A percentile compares a stretch with the other conserved stretches of the same genome.
Conservation (phyloP, 2,329 filamentous ascomycete species). For the Clonostachys chloroleuca region DNA sequence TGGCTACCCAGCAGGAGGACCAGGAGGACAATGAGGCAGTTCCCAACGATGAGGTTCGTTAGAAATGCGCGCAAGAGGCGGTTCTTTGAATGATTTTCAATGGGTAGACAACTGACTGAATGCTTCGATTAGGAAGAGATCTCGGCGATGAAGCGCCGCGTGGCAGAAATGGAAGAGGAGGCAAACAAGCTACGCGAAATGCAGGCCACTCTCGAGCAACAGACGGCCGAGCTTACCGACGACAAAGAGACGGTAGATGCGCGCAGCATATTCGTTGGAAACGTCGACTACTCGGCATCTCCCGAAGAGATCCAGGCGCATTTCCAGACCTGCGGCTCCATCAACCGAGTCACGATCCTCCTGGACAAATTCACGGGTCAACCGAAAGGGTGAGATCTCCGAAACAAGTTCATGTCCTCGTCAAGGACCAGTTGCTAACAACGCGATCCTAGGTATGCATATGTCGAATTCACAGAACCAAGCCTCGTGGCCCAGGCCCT, state of each 20-base stretch:
- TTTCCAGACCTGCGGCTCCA: constrained; percentile 94
- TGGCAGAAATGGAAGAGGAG: constrained; percentile 89
- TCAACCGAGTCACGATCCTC: constrained; percentile 96
- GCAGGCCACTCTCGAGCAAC: constrained; percentile 81
- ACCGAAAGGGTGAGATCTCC: constrained; percentile 81
- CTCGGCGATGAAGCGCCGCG: constrained; percentile 78
- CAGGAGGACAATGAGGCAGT: constrained; percentile 16
- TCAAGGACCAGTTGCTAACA: background rate
- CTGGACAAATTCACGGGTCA: constrained; percentile 98
- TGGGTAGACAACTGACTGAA: background rate
- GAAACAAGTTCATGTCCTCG: background rate
- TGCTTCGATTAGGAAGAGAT: constrained; percentile 63
- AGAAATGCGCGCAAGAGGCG: constrained; percentile 13
- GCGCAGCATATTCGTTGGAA: constrained; percentile 96
- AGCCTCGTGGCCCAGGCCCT: constrained; percentile 89
- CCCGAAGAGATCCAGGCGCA: constrained; percentile 96
- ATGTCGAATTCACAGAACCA: constrained; percentile 96
- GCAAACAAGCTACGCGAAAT: constrained; percentile 82
- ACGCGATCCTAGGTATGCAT: constrained; percentile 71
- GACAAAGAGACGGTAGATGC: constrained; percentile 95
- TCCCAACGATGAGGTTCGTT: constrained; percentile 26
- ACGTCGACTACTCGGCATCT: constrained; percentile 95
- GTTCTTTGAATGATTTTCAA: background rate
- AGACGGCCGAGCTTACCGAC: constrained; percentile 77
- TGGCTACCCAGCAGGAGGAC: constrained; percentile 19